These are phyloP conservation scores for Cladobotryum mycophilum DNA, from an alignment of 2,329 filamentous ascomycete genomes.

Conservation along the genomic window DNA sequence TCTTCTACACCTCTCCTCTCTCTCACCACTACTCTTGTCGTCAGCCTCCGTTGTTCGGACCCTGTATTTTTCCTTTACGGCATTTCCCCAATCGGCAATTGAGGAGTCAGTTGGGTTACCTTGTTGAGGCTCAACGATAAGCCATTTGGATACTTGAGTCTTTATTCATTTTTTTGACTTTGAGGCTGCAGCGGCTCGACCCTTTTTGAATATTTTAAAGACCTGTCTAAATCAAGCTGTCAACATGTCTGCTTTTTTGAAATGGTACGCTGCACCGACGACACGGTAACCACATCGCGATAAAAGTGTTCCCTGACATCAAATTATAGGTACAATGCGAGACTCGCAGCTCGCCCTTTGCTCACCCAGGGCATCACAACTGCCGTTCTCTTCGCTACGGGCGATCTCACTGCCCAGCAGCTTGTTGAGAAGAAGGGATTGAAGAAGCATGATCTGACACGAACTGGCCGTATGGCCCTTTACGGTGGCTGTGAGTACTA, in stretches of 20 bases:
- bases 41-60: not conserved
- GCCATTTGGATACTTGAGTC: too few relatives aligned
- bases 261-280: slow-evolving; percentile 4
- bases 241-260: slow-evolving; percentile 8
- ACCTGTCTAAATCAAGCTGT: not conserved
- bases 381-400: slow-evolving; percentile 84
- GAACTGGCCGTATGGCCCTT: slow-evolving; percentile 71
- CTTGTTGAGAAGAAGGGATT: slow-evolving; percentile 75
- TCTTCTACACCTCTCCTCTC: not conserved
- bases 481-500: slow-evolving; percentile 70
- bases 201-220: not conserved
- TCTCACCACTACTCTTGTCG: not conserved
- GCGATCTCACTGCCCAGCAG: slow-evolving; percentile 88
- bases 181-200: too few relatives aligned
- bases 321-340: slow-evolving; percentile 70
- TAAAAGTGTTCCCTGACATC: slow-evolving; percentile 10
- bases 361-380: slow-evolving; percentile 90
- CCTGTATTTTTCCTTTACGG: not conserved
- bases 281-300: too few relatives aligned
- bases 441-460: slow-evolving; percentile 64
- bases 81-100: not conserved
- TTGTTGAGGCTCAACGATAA: not conserved
- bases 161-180: too few relatives aligned
- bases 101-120: not conserved
- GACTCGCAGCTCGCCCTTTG: slow-evolving; percentile 72